phyloP scores from a whole-genome alignment of 139 green algal genomes.

The Coccomyxa sp. region DNA sequence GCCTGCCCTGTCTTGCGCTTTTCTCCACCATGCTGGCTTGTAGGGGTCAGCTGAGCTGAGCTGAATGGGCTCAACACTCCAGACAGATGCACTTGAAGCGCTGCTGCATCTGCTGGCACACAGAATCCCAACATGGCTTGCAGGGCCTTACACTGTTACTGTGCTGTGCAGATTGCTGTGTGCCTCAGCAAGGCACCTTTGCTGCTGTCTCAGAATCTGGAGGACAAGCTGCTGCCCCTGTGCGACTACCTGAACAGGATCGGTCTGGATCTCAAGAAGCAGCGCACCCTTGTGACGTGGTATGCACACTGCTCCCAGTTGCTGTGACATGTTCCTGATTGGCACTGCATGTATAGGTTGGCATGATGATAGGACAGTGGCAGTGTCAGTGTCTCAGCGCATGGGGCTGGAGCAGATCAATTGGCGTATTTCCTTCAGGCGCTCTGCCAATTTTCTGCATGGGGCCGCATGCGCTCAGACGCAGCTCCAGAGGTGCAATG shows the following conservation, averaged over 20 bases:
- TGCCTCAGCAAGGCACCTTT: not conserved
- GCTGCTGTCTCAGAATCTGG: not conserved
- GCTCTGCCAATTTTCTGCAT: not conserved
- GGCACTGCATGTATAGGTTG: not conserved
- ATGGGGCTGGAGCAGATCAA: not conserved
- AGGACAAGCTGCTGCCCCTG: not conserved
- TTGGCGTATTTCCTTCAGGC: not conserved
- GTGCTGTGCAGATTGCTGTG: not conserved
- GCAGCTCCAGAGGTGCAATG: not conserved
- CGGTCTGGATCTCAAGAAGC: not conserved
- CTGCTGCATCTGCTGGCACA: not conserved
- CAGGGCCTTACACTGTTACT: not conserved
- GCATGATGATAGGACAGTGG: not conserved
- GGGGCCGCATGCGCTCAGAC: not conserved
- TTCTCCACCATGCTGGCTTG: not conserved
- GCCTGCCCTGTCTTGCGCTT: too few species aligned
- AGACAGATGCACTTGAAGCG: not conserved
- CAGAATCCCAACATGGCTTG: not conserved
- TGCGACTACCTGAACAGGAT: not conserved
- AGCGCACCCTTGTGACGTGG: not conserved
- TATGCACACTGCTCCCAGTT: not conserved
- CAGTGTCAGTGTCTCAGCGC: not conserved
- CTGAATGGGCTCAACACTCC: too few species aligned
- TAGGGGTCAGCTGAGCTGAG: not conserved
- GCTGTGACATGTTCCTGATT: not conserved